Evolutionary conservation across 495 filamentous ascomycete genomes (phyloP), one percentile per base, ranked within the genome.

Genomic region (Aspergillus cavernicola): DNA sequence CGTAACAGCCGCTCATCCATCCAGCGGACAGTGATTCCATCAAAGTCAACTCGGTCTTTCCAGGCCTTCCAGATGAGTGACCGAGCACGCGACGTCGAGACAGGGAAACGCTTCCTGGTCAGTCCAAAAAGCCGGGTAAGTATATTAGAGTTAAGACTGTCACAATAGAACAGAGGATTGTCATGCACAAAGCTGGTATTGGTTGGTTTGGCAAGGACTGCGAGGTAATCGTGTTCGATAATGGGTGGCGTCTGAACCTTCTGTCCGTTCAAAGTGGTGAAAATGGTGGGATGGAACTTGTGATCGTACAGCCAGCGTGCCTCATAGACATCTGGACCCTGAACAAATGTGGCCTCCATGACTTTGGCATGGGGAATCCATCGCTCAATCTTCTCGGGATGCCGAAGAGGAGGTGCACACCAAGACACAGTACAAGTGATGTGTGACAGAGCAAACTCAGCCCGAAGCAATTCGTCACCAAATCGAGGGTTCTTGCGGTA

Each of bases 61-160:
- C 83, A 86, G 5, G 75, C 72, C 50, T 80, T 81, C 83, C 83
- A 86, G 26, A 86, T 75, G 60, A 82, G 62, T 0, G 83, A 84
- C 16, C 83, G 72, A 53, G 80, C 73, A 35, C 70, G 72, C 22
- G 81, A 81, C 6, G 81, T 85, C 0, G 83, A 83, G 0, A 82
- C 71, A 3, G 75, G 71, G 53, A 77, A 77, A 31, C 71, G 71
- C 55, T 76, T 78, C 36, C 69, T 75, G 24, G 76, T 80, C 29
- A 74, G 48, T 2, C 78, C 67, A 6, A 83, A 62, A 2, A 74
- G 58, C 18, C 78, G 72, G 0, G 74, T 72, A 8, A 81, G 35
- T 10, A 74, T 50, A 52, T 73, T 81, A 2, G 76, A 72, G 3
- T 58, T 71, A 8, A 79, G 56, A 26, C 72, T 76, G 23, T 70